Percentiles rank a stretch among this genome's conserved stretches.
Conservation (phyloP, 192 early-diverging fungal species). For the Mortierella claussenii region DNA sequence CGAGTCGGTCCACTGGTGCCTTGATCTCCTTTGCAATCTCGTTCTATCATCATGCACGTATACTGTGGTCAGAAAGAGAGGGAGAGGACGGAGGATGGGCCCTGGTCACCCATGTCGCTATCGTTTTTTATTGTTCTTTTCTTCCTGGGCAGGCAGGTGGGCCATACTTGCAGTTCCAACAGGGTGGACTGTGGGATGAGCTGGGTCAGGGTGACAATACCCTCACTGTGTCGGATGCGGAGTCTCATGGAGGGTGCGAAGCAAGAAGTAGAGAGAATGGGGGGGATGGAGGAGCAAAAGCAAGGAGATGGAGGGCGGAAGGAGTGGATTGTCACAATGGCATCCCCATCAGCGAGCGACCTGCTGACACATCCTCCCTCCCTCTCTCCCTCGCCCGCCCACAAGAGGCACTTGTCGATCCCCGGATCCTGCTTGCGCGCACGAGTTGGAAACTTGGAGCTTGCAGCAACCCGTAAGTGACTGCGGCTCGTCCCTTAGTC, state of each 20-base stretch:
- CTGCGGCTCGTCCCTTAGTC: not conserved
- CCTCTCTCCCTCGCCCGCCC: too few species aligned
- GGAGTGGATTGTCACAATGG: not conserved
- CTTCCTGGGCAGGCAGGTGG: not conserved
- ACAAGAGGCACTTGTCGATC: too few species aligned
- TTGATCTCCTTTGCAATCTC: slow-evolving; percentile 32
- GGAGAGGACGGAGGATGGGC: not conserved
- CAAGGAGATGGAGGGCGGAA: not conserved
- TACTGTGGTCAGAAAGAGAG: not conserved
- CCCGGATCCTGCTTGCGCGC: too few species aligned
- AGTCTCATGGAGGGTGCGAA: slow-evolving; percentile 49
- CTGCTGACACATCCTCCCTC: not conserved
- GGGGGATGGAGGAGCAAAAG: not conserved
- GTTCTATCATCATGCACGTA: slow-evolving; percentile 4
- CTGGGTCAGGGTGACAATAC: slow-evolving; percentile 44
- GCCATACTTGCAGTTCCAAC: slow-evolving; percentile 32
- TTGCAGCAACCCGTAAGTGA: not conserved
- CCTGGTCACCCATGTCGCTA: not conserved
- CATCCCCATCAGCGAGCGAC: not conserved
- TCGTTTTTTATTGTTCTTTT: not conserved
- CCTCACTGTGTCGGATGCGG: slow-evolving; percentile 55
- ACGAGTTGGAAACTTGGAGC: not conserved
- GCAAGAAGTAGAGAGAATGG: not conserved
- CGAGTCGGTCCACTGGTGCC: slow-evolving; percentile 7
- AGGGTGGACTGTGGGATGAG: slow-evolving; percentile 34